phyloP scores from a whole-genome alignment of 352 stramenopile species.

The Plasmopara halstedii region DNA sequence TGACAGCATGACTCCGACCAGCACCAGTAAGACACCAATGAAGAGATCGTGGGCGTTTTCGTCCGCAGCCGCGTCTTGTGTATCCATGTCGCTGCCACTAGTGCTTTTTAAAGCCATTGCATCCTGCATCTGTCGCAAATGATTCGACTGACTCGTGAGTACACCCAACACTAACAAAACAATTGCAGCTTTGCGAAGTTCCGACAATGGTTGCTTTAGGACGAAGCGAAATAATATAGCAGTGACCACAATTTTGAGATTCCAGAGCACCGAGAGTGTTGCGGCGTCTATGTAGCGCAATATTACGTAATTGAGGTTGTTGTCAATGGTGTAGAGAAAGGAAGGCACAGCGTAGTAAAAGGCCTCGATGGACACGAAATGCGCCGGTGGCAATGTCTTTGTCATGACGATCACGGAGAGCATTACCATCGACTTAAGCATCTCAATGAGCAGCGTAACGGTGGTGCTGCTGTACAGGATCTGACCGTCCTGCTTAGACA shows the following conservation, averaged over 20 bases:
- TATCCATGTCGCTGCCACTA: conserved; percentile 5
- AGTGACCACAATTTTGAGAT: conserved; percentile 84
- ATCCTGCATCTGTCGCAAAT: conserved; percentile 33
- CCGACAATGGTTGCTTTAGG: conserved; percentile 57
- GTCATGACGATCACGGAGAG: conserved; percentile 33
- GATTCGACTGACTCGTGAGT: conserved; percentile 73
- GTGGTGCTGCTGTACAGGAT: conserved; percentile 81
- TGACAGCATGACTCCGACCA: conserved; percentile 68
- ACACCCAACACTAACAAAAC: conserved; percentile 68
- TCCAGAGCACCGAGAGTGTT: conserved; percentile 83
- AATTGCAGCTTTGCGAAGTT: conserved; percentile 73
- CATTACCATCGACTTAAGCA: conserved; percentile 65
- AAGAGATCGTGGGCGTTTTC: conserved; percentile 24
- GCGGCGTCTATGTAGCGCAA: conserved; percentile 79
- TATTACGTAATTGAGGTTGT: conserved; percentile 87
- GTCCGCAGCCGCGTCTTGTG: conserved; percentile 2
- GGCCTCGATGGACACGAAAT: conserved; percentile 42
- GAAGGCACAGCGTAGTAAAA: conserved; percentile 76
- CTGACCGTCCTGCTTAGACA: conserved; percentile 66
- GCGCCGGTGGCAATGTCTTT: conserved; percentile 27
- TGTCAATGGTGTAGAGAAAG: conserved; percentile 84
- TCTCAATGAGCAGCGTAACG: conserved; percentile 79
- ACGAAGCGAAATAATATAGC: conserved; percentile 79
- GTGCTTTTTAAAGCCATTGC: conserved; percentile 9
- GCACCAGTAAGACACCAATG: conserved; percentile 54